These are phyloP conservation scores for Takakia lepidozioides DNA, from an alignment of 225 moss, liverwort and hornwort genomes.

Conservation along the genomic window DNA sequence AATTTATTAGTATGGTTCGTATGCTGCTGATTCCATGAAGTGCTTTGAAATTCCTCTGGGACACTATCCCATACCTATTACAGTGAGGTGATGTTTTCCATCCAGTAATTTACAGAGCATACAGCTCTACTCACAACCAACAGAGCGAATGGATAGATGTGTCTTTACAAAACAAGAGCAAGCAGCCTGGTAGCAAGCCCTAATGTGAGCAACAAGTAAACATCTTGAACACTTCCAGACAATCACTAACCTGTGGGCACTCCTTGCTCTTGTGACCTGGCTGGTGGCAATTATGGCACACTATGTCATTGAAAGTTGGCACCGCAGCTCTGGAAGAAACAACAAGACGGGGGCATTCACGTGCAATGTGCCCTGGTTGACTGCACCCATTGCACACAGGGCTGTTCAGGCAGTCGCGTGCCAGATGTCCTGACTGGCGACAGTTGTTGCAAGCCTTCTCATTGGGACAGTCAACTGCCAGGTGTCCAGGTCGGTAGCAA, in stretches of 20 bases:
- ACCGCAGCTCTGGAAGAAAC: constrained; percentile 32
- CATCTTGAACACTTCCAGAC: too few species aligned
- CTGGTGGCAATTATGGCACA: constrained; percentile 64
- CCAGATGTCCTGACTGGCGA: constrained; percentile 57
- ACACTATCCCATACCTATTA: too few species aligned
- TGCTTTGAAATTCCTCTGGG: too few species aligned
- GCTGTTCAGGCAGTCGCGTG: constrained; percentile 54
- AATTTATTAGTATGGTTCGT: too few species aligned
- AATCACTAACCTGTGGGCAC: constrained; percentile 41
- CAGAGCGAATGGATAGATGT: too few species aligned
- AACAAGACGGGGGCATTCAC: constrained; percentile 40
- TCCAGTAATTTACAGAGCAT: too few species aligned
- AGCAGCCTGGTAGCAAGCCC: too few species aligned
- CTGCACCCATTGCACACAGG: constrained; percentile 68
- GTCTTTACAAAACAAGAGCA: too few species aligned
- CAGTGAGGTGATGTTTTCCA: too few species aligned
- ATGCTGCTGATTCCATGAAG: too few species aligned
- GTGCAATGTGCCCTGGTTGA: constrained; percentile 59
- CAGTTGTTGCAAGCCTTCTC: constrained; percentile 73
- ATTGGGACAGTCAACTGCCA: constrained; percentile 61
- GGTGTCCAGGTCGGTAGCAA: constrained; percentile 64
- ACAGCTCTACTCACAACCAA: too few species aligned
- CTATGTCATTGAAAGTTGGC: constrained; percentile 43
- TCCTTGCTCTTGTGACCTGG: constrained; percentile 72
- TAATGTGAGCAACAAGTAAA: too few species aligned